phyloP scores from a whole-genome alignment of 2,329 filamentous ascomycete species.

The Sordariomycetes sp. region DNA sequence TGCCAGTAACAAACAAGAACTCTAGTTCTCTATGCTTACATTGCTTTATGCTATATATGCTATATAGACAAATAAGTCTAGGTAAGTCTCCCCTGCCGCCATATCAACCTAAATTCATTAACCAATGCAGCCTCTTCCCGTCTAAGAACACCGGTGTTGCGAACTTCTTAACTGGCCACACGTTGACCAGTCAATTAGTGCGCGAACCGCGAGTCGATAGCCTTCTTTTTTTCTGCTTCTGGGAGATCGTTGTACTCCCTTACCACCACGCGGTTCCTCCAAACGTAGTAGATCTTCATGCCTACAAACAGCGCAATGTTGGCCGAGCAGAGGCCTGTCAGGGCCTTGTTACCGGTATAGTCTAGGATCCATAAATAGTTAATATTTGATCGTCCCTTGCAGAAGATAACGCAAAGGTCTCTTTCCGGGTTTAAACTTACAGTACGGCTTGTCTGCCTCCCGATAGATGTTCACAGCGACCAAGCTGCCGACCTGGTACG shows the following conservation, averaged over 20 bases:
- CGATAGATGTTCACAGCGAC: constrained; percentile 31
- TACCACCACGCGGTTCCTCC: constrained; percentile 25
- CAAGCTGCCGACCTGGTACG: constrained; percentile 20
- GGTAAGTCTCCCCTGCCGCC: too few relatives aligned
- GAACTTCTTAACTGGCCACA: too few relatives aligned
- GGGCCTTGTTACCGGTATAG: constrained; percentile 33
- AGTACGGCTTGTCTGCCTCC: constrained; percentile 17
- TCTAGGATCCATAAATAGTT: constrained; percentile 25
- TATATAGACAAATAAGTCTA: too few relatives aligned
- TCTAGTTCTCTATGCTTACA: too few relatives aligned
- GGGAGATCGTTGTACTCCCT: not conserved
- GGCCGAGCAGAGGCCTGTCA: constrained; percentile 34
- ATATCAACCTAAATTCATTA: too few relatives aligned
- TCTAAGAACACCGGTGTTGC: too few relatives aligned
- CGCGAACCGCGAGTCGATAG: not conserved
- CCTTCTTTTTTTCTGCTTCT: not conserved
- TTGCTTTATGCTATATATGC: too few relatives aligned
- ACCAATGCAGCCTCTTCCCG: too few relatives aligned
- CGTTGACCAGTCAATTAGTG: too few relatives aligned
- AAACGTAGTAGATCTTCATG: constrained; percentile 42
- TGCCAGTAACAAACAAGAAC: too few relatives aligned
- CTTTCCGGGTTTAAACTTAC: not conserved
- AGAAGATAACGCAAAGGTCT: not conserved
- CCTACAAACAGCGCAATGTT: constrained; percentile 37
- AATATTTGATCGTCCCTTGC: not conserved